phyloP scores from a whole-genome alignment of 129 eudicot genomes.

The Helianthus tuberosus region DNA sequence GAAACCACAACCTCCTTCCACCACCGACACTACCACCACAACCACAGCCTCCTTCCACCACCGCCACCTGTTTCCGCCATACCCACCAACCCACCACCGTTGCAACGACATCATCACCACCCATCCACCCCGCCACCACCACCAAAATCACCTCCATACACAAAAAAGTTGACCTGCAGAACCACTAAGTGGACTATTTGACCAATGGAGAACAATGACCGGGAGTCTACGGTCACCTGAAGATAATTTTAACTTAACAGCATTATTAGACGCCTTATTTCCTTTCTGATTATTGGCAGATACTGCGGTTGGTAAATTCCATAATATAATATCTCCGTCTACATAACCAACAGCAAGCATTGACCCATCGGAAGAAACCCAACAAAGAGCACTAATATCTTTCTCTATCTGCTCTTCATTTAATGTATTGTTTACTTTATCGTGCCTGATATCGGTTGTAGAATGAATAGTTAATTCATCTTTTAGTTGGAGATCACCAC shows the following conservation, averaged over 20 bases:
- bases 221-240: conserved; percentile 81
- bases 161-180: conserved; percentile 80
- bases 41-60: too few species aligned
- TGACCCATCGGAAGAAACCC: conserved; percentile 94
- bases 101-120: too few species aligned
- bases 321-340: conserved; percentile 89
- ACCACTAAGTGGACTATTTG: conserved; percentile 46
- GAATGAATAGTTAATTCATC: conserved; percentile 45
- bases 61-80: too few species aligned
- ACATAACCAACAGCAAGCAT: conserved; percentile 91
- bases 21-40: too few species aligned
- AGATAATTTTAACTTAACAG: conserved; percentile 67
- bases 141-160: conserved; percentile 93
- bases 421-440: conserved; percentile 35
- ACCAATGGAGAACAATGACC: conserved; percentile 90
- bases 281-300: conserved; percentile 46
- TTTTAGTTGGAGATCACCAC: conserved; percentile 61
- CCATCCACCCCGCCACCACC: too few species aligned
- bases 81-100: too few species aligned
- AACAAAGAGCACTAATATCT: conserved; percentile 91
- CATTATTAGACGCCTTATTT: conserved; percentile 50
- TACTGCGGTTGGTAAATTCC: conserved; percentile 61
- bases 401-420: conserved; percentile 69
- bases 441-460: conserved; percentile 44
- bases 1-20: too few species aligned